A percentile compares a stretch with the other conserved stretches of the same genome.
Conservation (phyloP, 129 eudicot species). For the Ambrosia trifida region DNA sequence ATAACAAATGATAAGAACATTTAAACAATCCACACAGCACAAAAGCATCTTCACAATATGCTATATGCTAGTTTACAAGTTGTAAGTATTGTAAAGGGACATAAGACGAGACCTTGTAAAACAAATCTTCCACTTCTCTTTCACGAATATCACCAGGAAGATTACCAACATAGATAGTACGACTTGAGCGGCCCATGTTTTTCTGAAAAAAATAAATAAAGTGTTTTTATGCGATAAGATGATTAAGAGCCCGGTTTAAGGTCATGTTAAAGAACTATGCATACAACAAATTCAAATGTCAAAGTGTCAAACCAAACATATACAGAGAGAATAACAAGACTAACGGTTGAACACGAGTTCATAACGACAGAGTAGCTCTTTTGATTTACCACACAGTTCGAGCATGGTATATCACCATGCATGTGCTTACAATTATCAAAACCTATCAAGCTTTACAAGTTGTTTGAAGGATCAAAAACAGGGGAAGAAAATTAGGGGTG, state of each 20-base stretch:
- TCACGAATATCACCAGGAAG: conserved; percentile 95
- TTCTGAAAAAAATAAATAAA: conserved; percentile 27
- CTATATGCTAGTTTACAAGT: not conserved
- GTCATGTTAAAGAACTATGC: not conserved
- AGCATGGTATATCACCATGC: not conserved
- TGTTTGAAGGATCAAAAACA: not conserved
- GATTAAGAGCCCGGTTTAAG: not conserved
- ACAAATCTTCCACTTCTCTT: conserved; percentile 87
- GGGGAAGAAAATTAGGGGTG: too few relatives aligned
- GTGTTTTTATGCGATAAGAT: not conserved
- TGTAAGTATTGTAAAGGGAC: not conserved
- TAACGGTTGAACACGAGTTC: not conserved
- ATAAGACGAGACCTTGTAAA: conserved; percentile 60
- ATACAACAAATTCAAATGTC: not conserved
- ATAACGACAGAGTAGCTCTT: not conserved
- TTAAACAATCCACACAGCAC: conserved; percentile 5
- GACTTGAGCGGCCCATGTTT: conserved; percentile 60
- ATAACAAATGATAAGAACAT: not conserved
- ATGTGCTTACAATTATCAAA: not conserved
- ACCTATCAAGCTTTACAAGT: not conserved
- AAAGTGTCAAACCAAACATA: not conserved
- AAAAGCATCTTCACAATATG: not conserved
- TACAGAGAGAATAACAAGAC: too few relatives aligned
- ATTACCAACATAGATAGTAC: conserved; percentile 83
- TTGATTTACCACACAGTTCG: not conserved